Evolutionary conservation across 2,329 filamentous ascomycete species (phyloP).

Genomic region (Biscogniauxia sp.): DNA sequence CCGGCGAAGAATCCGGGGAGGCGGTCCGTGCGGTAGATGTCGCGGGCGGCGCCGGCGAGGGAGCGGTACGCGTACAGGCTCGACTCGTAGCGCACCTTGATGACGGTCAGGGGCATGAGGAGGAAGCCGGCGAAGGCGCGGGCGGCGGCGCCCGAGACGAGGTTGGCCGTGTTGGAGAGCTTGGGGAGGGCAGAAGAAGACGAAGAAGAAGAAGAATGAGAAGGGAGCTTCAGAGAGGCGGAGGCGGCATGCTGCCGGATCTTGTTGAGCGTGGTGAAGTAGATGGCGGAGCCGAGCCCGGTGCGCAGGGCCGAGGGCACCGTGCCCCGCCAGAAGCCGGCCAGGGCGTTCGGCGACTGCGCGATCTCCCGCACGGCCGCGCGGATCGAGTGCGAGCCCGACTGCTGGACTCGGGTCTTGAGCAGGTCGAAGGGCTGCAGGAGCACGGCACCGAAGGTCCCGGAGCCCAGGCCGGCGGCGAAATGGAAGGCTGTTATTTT

Average conservation of each 20-base stretch:
- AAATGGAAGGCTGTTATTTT: conserved; percentile 93
- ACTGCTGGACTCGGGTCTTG: conserved; percentile 94
- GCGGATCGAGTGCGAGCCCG: conserved; percentile 66
- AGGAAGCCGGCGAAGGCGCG: conserved; percentile 84
- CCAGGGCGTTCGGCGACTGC: conserved; percentile 59
- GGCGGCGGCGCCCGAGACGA: conserved; percentile 79
- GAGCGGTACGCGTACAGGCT: conserved; percentile 81
- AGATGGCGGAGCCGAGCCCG: conserved; percentile 87
- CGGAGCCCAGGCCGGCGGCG: conserved; percentile 80
- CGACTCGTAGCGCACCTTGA: conserved; percentile 95
- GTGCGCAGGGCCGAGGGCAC: conserved; percentile 91
- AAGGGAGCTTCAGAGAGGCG: conserved; percentile 31
- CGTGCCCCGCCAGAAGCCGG: conserved; percentile 86
- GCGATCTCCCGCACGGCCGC: conserved; percentile 69
- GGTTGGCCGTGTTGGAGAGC: conserved; percentile 79
- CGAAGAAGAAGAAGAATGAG: conserved; percentile 10
- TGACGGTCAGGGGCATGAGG: conserved; percentile 92
- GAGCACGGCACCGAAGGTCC: conserved; percentile 82
- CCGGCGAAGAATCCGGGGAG: conserved; percentile 85
- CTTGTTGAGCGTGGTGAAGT: conserved; percentile 85
- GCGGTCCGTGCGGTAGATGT: conserved; percentile 73
- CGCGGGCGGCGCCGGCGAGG: conserved; percentile 66
- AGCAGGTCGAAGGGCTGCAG: conserved; percentile 94
- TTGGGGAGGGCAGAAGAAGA: conserved; percentile 75
- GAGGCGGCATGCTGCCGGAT: conserved; percentile 66